Conservation (phyloP, 2,329 filamentous ascomycete genomes). For the Trichoderma sp. region DNA sequence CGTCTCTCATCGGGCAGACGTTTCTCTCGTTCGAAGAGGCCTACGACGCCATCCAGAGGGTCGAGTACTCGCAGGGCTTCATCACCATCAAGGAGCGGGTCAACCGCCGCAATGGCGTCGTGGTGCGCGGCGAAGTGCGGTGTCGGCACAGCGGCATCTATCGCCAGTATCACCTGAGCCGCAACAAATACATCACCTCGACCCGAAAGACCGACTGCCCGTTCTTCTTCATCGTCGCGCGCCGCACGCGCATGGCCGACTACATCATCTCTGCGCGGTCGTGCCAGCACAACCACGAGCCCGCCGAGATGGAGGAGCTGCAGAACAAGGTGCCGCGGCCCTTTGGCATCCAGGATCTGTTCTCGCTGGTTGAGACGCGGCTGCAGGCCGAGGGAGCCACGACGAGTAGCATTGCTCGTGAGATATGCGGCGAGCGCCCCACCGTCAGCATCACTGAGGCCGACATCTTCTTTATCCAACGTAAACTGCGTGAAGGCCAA, state of each 20-base stretch:
- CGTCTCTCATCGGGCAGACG: conserved; percentile 20
- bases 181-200: conserved; percentile 23
- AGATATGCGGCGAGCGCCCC: conserved; percentile 17
- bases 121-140: conserved; percentile 19
- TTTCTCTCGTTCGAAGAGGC: conserved; percentile 21
- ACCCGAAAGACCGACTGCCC: conserved; percentile 21
- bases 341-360: conserved; percentile 23
- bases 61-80: conserved; percentile 18
- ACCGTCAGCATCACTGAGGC: conserved; percentile 21
- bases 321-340: conserved; percentile 21
- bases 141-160: conserved; percentile 23
- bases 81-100: conserved; percentile 23
- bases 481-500: conserved; percentile 23
- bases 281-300: conserved; percentile 22
- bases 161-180: conserved; percentile 22
- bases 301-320: conserved; percentile 18
- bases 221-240: conserved; percentile 22
- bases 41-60: conserved; percentile 22
- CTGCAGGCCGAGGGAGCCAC: conserved; percentile 13
- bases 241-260: conserved; percentile 22
- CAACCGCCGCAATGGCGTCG: conserved; percentile 21
- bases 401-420: conserved; percentile 17
- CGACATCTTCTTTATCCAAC: conserved; percentile 24
- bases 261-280: conserved; percentile 22
- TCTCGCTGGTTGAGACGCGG: conserved; percentile 17